phyloP scores from a whole-genome alignment of 1,284 basidiomycete species.

The Marasmius oreades region DNA sequence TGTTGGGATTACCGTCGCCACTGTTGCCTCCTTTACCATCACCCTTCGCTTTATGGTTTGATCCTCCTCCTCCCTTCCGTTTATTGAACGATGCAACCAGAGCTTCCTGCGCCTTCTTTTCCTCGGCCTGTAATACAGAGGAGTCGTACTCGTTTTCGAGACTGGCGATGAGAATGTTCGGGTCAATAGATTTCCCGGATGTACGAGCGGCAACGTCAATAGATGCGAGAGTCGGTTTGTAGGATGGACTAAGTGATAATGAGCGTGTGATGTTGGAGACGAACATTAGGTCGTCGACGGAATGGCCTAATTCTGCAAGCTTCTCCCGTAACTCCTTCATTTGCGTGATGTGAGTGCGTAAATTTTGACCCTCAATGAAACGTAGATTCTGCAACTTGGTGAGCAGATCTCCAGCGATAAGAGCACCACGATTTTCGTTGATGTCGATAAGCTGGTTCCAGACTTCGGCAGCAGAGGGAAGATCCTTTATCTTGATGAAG shows the following conservation, averaged over 20 bases:
- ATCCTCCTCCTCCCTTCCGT: too few relatives aligned
- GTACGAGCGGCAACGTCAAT: neutral
- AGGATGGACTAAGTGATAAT: neutral
- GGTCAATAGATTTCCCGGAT: neutral
- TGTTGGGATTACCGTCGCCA: neutral
- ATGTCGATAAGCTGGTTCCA: neutral
- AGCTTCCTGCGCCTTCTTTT: neutral
- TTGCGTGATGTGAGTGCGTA: neutral
- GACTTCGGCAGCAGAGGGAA: neutral
- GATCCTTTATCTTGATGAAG: slow-evolving; percentile 2
- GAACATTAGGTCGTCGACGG: neutral
- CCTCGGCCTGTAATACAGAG: neutral
- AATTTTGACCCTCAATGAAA: neutral
- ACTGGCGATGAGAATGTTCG: neutral
- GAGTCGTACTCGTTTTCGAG: neutral
- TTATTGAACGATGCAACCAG: neutral
- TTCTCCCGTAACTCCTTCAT: slow-evolving; percentile 2
- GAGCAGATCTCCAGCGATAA: slow-evolving; percentile 1
- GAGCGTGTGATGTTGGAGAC: slow-evolving; percentile 2
- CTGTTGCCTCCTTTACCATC: neutral
- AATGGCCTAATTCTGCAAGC: neutral
- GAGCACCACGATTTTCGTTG: neutral
- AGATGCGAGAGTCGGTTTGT: neutral
- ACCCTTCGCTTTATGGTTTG: neutral
- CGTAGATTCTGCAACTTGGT: neutral